These are phyloP conservation scores for Colletotrichum lentis DNA, from an alignment of 2,329 filamentous ascomycete genomes.

Conservation along the genomic window DNA sequence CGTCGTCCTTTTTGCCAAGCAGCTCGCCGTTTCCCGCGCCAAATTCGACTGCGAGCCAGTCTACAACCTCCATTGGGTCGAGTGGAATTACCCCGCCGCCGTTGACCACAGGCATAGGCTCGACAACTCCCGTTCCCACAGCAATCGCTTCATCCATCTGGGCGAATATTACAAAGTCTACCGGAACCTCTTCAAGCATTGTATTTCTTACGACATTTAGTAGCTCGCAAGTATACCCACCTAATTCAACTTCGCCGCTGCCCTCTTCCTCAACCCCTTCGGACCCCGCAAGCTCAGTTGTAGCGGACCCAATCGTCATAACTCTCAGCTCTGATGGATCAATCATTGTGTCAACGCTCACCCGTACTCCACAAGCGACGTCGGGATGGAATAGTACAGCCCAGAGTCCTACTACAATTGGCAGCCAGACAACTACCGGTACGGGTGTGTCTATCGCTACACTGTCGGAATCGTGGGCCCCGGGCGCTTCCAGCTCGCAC, in stretches of 20 bases:
- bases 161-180: background rate
- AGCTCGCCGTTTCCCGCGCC: background rate
- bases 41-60: background rate
- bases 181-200: background rate
- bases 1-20: background rate
- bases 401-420: background rate
- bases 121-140: background rate
- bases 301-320: background rate
- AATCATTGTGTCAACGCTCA: background rate
- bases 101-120: background rate
- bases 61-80: background rate
- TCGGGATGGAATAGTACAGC: constrained; percentile 10
- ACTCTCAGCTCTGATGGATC: constrained; percentile 1
- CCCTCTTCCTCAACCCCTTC: background rate
- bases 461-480: background rate
- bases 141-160: background rate
- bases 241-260: background rate
- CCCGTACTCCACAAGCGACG: background rate
- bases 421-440: background rate
- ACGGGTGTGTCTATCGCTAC: background rate
- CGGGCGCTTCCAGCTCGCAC: background rate
- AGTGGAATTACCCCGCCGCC: background rate
- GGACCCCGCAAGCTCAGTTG: background rate
- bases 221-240: background rate
- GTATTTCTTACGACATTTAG: background rate